Evolutionary conservation across 345 rosid genomes (phyloP).

Genomic region (Euphorbia peplus): DNA sequence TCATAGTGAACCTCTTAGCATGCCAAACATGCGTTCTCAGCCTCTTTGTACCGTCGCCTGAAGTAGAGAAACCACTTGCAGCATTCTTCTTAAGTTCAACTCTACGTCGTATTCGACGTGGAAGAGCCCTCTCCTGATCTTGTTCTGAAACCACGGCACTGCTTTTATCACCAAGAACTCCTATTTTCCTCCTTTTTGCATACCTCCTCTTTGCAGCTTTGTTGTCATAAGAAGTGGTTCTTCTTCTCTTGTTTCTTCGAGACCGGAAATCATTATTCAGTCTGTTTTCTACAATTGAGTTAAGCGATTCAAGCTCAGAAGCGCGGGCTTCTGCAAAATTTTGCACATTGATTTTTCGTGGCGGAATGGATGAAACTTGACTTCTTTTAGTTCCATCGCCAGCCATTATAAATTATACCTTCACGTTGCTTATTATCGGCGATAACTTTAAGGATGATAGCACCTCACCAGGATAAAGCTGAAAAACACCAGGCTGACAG

Average conservation of each 20-base stretch:
- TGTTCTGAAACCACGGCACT: constrained; percentile 17
- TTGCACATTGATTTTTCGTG: constrained; percentile 62
- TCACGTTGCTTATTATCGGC: background rate
- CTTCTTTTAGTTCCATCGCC: constrained; percentile 36
- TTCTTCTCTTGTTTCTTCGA: constrained; percentile 71
- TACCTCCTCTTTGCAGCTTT: constrained; percentile 45
- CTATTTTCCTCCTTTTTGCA: constrained; percentile 42
- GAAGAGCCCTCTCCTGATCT: constrained; percentile 33
- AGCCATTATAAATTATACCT: constrained; percentile 26
- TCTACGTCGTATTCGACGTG: constrained; percentile 59
- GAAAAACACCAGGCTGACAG: too few relatives aligned
- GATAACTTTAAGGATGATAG: background rate
- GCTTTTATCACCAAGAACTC: constrained; percentile 17
- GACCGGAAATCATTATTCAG: constrained; percentile 56
- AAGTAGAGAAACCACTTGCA: constrained; percentile 50
- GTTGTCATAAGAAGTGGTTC: constrained; percentile 63
- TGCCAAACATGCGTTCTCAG: constrained; percentile 93
- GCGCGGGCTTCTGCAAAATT: constrained; percentile 69
- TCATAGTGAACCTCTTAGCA: constrained; percentile 80
- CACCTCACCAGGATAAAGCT: background rate
- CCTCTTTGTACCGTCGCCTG: constrained; percentile 86
- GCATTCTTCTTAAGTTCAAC: constrained; percentile 59
- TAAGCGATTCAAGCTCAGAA: constrained; percentile 62
- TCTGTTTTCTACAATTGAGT: constrained; percentile 51
- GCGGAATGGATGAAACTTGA: constrained; percentile 31